Conservation (phyloP, 441 rosid genomes). For the Adansonia madagascariensis region DNA sequence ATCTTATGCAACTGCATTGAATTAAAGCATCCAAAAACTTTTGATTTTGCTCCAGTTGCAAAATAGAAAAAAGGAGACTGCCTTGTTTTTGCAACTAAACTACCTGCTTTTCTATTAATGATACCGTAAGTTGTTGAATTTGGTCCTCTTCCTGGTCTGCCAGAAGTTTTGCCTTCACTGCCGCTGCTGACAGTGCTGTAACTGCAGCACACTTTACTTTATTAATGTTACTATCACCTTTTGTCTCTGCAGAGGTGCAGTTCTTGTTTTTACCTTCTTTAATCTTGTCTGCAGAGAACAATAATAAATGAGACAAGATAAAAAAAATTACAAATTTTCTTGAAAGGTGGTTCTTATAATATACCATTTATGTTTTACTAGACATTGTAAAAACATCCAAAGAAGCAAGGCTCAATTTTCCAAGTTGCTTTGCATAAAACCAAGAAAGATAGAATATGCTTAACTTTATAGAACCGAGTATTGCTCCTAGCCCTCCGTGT, state of each 20-base stretch:
- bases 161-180: conserved; percentile 86
- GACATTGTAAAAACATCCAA: neutral
- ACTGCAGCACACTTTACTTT: conserved; percentile 75
- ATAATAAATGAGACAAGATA: conserved; percentile 21
- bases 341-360: neutral
- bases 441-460: neutral
- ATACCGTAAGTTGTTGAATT: conserved; percentile 69
- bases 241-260: conserved; percentile 42
- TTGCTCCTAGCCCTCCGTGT: neutral
- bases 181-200: conserved; percentile 87
- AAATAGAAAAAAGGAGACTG: neutral
- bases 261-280: conserved; percentile 47
- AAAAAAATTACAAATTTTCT: neutral
- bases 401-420: neutral
- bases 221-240: conserved; percentile 54
- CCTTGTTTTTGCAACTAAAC: conserved; percentile 7
- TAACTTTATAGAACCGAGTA: neutral
- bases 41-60: neutral
- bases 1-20: conserved; percentile 73
- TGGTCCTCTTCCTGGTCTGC: conserved; percentile 84
- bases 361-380: neutral
- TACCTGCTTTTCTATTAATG: conserved; percentile 89
- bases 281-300: conserved; percentile 45
- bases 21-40: neutral
- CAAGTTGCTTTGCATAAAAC: neutral